These are phyloP conservation scores for Avicennia marina DNA, from an alignment of 257 asterid species.

Conservation along the genomic window DNA sequence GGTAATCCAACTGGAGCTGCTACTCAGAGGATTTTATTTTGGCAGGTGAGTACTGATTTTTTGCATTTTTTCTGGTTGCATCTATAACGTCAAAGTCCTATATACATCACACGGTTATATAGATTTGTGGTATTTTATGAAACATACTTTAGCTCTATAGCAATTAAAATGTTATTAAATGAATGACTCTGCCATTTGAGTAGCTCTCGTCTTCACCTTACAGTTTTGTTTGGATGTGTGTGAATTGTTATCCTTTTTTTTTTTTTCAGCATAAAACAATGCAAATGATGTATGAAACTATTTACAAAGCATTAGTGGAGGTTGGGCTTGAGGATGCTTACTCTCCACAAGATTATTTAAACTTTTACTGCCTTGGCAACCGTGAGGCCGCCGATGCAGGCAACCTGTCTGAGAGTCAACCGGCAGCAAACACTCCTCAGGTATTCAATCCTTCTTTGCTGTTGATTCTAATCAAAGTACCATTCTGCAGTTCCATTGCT, in stretches of 20 bases:
- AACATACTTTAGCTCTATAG: no score
- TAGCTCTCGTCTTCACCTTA: no score
- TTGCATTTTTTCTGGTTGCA: not conserved
- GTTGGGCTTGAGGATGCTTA: conserved; percentile 83
- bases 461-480: no score
- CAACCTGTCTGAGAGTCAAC: conserved; percentile 35
- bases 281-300: conserved; percentile 99
- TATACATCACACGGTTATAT: no score
- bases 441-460: conserved; percentile 25
- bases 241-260: not conserved
- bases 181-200: no score
- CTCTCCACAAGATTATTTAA: conserved; percentile 84
- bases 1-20: conserved; percentile 98
- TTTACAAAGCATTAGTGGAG: conserved; percentile 88
- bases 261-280: conserved; percentile 77
- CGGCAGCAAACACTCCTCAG: conserved; percentile 76
- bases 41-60: conserved; percentile 97
- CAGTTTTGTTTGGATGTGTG: no score
- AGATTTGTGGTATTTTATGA: no score
- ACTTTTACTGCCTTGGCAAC: conserved; percentile 90
- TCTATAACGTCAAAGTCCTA: not conserved
- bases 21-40: conserved; percentile 85
- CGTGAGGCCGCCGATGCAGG: conserved; percentile 55
- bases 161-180: no score
- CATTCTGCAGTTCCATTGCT: no score